These are phyloP conservation scores for Starmera amethionina DNA, from an alignment of 805 yeast genomes.

Conservation along the genomic window DNA sequence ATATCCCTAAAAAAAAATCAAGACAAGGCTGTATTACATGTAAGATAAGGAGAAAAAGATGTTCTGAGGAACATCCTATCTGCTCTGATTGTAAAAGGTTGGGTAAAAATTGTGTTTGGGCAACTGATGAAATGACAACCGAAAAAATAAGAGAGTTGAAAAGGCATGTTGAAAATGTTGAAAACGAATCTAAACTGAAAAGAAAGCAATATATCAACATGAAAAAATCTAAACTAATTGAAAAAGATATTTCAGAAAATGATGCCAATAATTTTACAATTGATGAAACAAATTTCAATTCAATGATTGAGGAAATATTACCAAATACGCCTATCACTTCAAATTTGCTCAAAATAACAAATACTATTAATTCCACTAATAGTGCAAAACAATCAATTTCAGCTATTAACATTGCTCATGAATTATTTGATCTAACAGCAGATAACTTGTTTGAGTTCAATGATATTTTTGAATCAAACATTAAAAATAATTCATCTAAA, in stretches of 20 bases:
- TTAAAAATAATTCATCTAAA: conserved; percentile 10
- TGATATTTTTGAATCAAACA: conserved; percentile 16
- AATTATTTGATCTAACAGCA: neutral
- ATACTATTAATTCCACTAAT: neutral
- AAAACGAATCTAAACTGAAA: conserved; percentile 4
- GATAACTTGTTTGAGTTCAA: conserved; percentile 14
- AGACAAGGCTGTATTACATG: conserved; percentile 62
- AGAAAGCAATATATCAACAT: conserved; percentile 1
- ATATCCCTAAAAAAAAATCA: conserved; percentile 28
- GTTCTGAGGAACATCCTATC: conserved; percentile 61
- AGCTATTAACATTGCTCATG: neutral
- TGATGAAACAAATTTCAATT: too few relatives aligned
- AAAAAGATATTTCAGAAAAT: too few relatives aligned
- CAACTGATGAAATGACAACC: conserved; percentile 33
- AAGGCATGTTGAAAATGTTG: conserved; percentile 17
- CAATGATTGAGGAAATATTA: too few relatives aligned
- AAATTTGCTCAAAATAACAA: conserved; percentile 3
- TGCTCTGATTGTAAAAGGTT: conserved; percentile 62
- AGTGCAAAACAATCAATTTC: neutral
- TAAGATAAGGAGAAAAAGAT: conserved; percentile 60
- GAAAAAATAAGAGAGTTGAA: conserved; percentile 18
- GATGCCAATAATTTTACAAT: too few relatives aligned
- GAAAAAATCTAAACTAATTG: neutral
- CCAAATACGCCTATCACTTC: conserved; percentile 13
- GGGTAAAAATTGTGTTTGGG: conserved; percentile 62